Evolutionary conservation across 192 early-diverging fungal species (phyloP).

Genomic region (Backusella mclennaniae): DNA sequence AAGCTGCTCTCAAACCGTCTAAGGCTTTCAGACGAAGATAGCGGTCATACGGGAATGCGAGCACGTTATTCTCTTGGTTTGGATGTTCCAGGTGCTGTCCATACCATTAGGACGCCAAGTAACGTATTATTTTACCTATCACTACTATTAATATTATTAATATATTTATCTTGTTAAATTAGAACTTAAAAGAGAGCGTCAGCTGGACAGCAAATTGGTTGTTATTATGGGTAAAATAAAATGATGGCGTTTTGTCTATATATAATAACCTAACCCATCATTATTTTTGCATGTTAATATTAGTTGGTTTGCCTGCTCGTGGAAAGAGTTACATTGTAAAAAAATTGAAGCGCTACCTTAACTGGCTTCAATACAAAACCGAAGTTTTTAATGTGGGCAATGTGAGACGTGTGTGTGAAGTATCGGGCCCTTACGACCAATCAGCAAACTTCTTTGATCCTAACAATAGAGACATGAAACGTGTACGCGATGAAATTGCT

Average conservation of each 20-base stretch:
- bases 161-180: not conserved
- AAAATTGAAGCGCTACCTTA: constrained; percentile 89
- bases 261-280: not conserved
- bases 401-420: constrained; percentile 64
- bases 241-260: not conserved
- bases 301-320: constrained; percentile 90
- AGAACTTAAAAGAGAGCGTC: constrained; percentile 51
- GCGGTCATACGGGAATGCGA: not conserved
- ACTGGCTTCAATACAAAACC: constrained; percentile 76
- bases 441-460: constrained; percentile 92
- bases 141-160: not conserved
- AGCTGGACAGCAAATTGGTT: constrained; percentile 85
- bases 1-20: not conserved
- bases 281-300: not conserved
- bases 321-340: constrained; percentile 97
- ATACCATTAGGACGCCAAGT: constrained; percentile 45
- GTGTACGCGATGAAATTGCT: constrained; percentile 84
- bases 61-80: constrained; percentile 29
- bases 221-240: constrained; percentile 81
- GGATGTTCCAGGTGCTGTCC: constrained; percentile 51
- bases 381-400: constrained; percentile 97
- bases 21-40: not conserved
- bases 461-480: constrained; percentile 71
- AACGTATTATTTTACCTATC: not conserved
- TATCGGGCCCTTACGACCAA: constrained; percentile 51